Evolutionary conservation across 2,329 filamentous ascomycete species (phyloP).

Genomic region (Calonectria pseudoturangicola): DNA sequence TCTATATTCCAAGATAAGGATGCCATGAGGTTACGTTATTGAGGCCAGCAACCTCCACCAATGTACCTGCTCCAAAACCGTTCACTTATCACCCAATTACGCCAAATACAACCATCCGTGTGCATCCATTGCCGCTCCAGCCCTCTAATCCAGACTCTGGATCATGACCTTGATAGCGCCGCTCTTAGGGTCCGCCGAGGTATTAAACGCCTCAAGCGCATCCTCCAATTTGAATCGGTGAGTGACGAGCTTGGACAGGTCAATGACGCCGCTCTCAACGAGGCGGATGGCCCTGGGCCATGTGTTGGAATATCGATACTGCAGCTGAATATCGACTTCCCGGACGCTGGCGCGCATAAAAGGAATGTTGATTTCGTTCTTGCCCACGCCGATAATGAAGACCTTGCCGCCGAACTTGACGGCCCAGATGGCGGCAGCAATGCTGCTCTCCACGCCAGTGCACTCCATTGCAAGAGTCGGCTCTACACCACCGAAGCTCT

Average conservation of each 20-base stretch:
- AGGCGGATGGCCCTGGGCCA: conserved; percentile 96
- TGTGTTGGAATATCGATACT: conserved; percentile 97
- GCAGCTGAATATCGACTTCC: conserved; percentile 96
- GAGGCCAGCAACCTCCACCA: conserved; percentile 41
- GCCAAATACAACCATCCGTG: conserved; percentile 48
- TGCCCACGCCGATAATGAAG: conserved; percentile 96
- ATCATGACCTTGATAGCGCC: conserved; percentile 99
- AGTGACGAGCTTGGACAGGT: conserved; percentile 88
- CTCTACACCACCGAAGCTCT: conserved; percentile 85
- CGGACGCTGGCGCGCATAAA: conserved; percentile 95
- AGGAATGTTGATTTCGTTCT: conserved; percentile 95
- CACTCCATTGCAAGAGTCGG: conserved; percentile 91
- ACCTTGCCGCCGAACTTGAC: conserved; percentile 97
- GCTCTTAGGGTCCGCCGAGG: conserved; percentile 89
- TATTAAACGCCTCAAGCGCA: conserved; percentile 91
- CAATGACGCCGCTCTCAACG: conserved; percentile 88
- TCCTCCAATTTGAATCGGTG: conserved; percentile 92
- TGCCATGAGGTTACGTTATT: conserved; percentile 35
- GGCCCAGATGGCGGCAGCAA: conserved; percentile 90
- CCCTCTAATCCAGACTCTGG: conserved; percentile 76
- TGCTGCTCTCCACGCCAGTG: conserved; percentile 94
- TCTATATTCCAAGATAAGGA: conserved; percentile 48
- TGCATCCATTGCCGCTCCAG: conserved; percentile 38
- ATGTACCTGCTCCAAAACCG: conserved; percentile 35
- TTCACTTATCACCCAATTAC: conserved; percentile 50